phyloP scores from a whole-genome alignment of 257 asterid genomes.

The Gentiana macrophylla region DNA sequence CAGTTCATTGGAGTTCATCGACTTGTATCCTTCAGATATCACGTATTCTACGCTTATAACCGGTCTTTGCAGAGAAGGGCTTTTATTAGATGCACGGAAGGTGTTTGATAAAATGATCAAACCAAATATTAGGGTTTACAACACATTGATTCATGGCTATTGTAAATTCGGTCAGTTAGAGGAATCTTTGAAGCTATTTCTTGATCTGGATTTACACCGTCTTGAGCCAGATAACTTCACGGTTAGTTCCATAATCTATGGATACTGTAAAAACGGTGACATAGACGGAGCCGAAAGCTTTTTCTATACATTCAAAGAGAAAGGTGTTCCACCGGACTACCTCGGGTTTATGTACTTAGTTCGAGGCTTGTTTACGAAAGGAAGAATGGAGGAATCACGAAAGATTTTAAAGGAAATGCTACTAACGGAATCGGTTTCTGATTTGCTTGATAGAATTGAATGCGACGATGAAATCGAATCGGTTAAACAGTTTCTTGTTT shows the following conservation, averaged over 20 bases:
- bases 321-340: slow-evolving; percentile 64
- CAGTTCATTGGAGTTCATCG: slow-evolving; percentile 51
- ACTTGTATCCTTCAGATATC: slow-evolving; percentile 52
- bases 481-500: slow-evolving; percentile 38
- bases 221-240: slow-evolving; percentile 77
- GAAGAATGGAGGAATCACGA: slow-evolving; percentile 94
- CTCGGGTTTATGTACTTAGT: slow-evolving; percentile 63
- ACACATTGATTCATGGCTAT: slow-evolving; percentile 73
- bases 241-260: slow-evolving; percentile 53
- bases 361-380: slow-evolving; percentile 73
- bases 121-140: slow-evolving; percentile 49
- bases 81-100: slow-evolving; percentile 45
- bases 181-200: slow-evolving; percentile 47
- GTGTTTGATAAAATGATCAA: slow-evolving; percentile 59
- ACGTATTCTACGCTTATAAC: slow-evolving; percentile 73
- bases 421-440: slow-evolving; percentile 36
- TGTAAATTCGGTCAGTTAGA: slow-evolving; percentile 51
- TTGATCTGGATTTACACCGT: slow-evolving; percentile 41
- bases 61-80: slow-evolving; percentile 66
- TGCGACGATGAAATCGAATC: slow-evolving; percentile 51
- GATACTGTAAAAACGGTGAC: slow-evolving; percentile 73
- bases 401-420: slow-evolving; percentile 78
- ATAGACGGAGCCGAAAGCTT: slow-evolving; percentile 72
- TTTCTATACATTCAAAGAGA: slow-evolving; percentile 42
- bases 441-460: slow-evolving; percentile 39